A percentile compares a stretch with the other conserved stretches of the same genome.
Evolutionary conservation across 2,329 filamentous ascomycete genomes (phyloP).

Genomic region (Stagonosporopsis tanaceti): DNA sequence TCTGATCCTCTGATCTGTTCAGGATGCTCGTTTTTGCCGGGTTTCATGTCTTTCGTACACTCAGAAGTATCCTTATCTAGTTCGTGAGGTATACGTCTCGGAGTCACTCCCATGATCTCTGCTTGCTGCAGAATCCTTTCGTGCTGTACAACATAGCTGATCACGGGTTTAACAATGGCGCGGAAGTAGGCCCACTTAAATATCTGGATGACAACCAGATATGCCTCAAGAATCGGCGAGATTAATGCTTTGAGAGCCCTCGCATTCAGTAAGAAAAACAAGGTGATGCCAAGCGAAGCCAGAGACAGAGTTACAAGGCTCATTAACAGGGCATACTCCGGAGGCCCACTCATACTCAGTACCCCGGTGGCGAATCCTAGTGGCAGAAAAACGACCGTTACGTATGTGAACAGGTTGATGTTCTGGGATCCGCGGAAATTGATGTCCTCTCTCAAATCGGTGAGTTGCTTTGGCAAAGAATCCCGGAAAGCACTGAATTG

Average conservation of each 20-base stretch:
- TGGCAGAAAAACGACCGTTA: not conserved
- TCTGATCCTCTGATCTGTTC: no score
- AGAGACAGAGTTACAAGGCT: not conserved
- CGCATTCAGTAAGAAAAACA: not conserved
- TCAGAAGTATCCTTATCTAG: no score
- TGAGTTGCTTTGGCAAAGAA: not conserved
- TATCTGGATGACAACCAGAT: no score
- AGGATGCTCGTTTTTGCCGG: no score
- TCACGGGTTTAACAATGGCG: no score
- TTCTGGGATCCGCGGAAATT: not conserved
- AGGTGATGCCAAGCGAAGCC: not conserved
- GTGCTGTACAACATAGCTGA: no score
- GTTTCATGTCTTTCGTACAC: no score
- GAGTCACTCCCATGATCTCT: no score
- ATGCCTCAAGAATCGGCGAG: no score
- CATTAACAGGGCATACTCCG: not conserved
- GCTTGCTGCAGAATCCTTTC: no score
- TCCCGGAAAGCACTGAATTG: not conserved
- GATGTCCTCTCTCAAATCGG: not conserved
- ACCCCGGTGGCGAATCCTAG: not conserved
- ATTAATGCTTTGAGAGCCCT: not conserved
- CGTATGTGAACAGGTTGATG: conserved; percentile 1
- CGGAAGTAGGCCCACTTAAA: no score
- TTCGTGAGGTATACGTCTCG: no score
- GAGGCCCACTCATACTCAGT: not conserved